These are phyloP conservation scores for Daphne laureola DNA, from an alignment of 441 rosid species.

Conservation along the genomic window DNA sequence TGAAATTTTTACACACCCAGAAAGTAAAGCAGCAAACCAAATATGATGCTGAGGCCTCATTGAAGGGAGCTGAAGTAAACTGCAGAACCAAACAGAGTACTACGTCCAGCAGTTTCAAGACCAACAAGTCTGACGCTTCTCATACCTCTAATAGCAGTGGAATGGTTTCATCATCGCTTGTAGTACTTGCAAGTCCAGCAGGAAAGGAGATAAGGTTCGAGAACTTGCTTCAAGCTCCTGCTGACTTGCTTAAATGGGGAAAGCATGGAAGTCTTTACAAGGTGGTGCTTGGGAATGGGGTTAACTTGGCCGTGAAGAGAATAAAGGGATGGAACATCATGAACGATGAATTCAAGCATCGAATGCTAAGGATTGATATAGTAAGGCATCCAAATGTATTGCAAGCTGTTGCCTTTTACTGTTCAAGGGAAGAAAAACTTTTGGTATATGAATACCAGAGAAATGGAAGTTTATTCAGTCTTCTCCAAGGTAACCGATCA, in stretches of 20 bases:
- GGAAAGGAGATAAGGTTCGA: slow-evolving; percentile 34
- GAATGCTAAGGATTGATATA: slow-evolving; percentile 37
- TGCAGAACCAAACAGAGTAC: slow-evolving; percentile 12
- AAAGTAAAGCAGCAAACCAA: slow-evolving; percentile 15
- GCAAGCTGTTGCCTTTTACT: slow-evolving; percentile 43
- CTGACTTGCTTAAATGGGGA: slow-evolving; percentile 49
- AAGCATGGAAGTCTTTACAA: slow-evolving; percentile 56
- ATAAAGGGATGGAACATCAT: slow-evolving; percentile 32
- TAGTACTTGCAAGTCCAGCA: slow-evolving; percentile 33
- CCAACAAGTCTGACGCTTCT: slow-evolving; percentile 38
- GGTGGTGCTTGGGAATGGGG: slow-evolving; percentile 31
- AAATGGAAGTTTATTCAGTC: slow-evolving; percentile 51
- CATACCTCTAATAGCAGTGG: slow-evolving; percentile 35
- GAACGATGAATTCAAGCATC: slow-evolving; percentile 29
- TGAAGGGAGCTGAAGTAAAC: slow-evolving; percentile 3
- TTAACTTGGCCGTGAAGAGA: slow-evolving; percentile 44
- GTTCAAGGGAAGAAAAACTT: slow-evolving; percentile 56
- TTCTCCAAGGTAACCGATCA: slow-evolving; percentile 42
- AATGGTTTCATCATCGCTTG: slow-evolving; percentile 25
- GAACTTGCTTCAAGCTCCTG: slow-evolving; percentile 57
- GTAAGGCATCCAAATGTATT: slow-evolving; percentile 38
- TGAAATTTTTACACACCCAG: slow-evolving; percentile 19
- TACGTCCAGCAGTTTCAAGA: slow-evolving; percentile 22
- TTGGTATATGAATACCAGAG: slow-evolving; percentile 41
- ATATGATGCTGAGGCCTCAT: slow-evolving; percentile 1